Conservation (phyloP, 352 stramenopile species). For the Plasmopara muralis region DNA sequence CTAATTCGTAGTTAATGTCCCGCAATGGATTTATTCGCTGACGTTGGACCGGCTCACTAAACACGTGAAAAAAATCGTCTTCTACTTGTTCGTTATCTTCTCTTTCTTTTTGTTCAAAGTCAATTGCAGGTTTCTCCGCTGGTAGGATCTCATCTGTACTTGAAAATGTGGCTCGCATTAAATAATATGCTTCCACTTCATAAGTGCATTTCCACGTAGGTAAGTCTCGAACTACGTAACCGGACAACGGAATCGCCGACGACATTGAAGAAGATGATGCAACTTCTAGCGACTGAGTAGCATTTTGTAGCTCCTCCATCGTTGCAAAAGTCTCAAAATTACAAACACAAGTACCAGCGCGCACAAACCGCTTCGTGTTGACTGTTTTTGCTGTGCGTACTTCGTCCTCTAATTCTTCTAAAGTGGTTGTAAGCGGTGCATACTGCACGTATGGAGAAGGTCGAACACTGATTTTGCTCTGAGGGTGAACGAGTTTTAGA, state of each 20-base stretch:
- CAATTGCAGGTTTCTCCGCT: conserved; percentile 13
- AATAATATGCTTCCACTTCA: conserved; percentile 82
- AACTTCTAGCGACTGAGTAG: conserved; percentile 30
- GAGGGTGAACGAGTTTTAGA: conserved; percentile 76
- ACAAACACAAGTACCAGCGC: conserved; percentile 66
- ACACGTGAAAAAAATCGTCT: conserved; percentile 75
- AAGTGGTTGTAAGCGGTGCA: conserved; percentile 66
- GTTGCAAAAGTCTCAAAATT: conserved; percentile 77
- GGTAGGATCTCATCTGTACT: conserved; percentile 40
- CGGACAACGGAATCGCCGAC: conserved; percentile 46
- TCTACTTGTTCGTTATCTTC: conserved; percentile 66
- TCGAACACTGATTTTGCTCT: conserved; percentile 83
- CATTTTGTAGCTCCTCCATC: conserved; percentile 55
- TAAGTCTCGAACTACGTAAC: conserved; percentile 79
- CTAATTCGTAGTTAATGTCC: conserved; percentile 72
- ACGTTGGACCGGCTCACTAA: conserved; percentile 40
- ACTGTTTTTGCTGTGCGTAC: conserved; percentile 55
- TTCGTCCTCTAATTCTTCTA: conserved; percentile 77
- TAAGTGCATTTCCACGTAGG: conserved; percentile 85
- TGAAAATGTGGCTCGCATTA: conserved; percentile 80
- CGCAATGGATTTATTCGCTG: conserved; percentile 52
- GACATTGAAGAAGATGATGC: conserved; percentile 33
- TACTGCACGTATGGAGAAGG: conserved; percentile 83
- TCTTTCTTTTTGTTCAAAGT: conserved; percentile 39
- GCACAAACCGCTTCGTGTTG: conserved; percentile 80